A percentile compares a stretch with the other conserved stretches of the same genome.
Evolutionary conservation across 2,329 filamentous ascomycete species (phyloP).

Genomic region (Pseudodiploospora longispora): DNA sequence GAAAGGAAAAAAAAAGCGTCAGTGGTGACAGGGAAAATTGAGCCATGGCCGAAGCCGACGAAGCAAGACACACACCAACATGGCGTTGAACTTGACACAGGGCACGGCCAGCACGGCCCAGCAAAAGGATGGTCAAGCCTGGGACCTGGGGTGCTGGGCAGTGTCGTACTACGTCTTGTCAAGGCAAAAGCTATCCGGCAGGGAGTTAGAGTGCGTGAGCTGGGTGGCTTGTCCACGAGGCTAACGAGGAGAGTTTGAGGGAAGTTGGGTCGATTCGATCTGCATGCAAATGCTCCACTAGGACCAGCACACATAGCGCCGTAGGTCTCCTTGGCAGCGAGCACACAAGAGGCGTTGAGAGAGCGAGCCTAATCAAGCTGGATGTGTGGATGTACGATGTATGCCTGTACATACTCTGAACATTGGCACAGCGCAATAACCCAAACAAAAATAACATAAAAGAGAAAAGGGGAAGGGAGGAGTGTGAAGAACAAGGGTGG

Average conservation of each 20-base stretch:
- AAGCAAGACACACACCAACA: neutral
- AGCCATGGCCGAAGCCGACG: neutral
- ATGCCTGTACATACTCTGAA: no score
- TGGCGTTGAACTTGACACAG: conserved; percentile 3
- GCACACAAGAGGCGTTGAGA: neutral
- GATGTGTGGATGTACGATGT: no score
- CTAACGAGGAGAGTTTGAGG: conserved; percentile 9
- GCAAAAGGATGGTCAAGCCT: neutral
- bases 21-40: no score
- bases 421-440: no score
- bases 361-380: no score
- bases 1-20: neutral
- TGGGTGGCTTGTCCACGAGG: conserved; percentile 15
- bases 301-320: conserved; percentile 15
- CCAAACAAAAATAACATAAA: no score
- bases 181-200: neutral
- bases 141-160: conserved; percentile 7
- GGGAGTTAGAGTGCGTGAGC: conserved; percentile 5
- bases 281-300: conserved; percentile 12
- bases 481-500: neutral
- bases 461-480: no score
- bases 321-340: neutral
- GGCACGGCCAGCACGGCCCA: conserved; percentile 2
- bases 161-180: conserved; percentile 6
- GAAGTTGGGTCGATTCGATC: conserved; percentile 15